Conservation (phyloP, 495 filamentous ascomycete genomes). For the Chaetomium fimeti region DNA sequence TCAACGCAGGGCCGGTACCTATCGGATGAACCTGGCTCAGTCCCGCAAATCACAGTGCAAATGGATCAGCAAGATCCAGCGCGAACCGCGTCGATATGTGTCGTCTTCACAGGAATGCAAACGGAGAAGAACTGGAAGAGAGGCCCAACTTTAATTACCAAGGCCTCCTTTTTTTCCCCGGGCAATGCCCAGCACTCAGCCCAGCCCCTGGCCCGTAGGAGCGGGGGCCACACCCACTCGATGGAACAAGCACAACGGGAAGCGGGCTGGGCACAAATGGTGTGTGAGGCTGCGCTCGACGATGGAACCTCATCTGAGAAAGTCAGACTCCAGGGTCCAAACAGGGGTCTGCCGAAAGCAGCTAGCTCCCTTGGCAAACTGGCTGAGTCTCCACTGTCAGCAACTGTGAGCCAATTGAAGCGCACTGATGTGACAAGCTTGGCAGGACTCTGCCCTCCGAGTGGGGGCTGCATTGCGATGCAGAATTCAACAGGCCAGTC, state of each 20-base stretch:
- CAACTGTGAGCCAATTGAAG: slow-evolving; percentile 1
- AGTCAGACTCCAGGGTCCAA: slow-evolving; percentile 6
- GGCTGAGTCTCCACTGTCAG: background rate
- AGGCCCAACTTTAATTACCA: slow-evolving; percentile 1
- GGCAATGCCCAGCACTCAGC: slow-evolving; percentile 10
- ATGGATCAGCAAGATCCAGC: background rate
- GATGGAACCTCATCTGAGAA: background rate
- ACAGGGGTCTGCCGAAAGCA: slow-evolving; percentile 8
- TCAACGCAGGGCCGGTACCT: background rate
- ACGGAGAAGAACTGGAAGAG: background rate
- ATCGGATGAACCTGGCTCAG: background rate
- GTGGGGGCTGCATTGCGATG: slow-evolving; percentile 14
- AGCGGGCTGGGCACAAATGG: background rate
- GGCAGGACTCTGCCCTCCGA: background rate
- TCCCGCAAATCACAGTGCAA: background rate
- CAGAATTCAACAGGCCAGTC: slow-evolving; percentile 2
- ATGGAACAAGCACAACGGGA: slow-evolving; percentile 1
- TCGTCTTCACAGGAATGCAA: slow-evolving; percentile 2
- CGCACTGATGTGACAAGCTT: background rate
- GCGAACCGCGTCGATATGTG: slow-evolving; percentile 2
- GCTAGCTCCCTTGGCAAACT: slow-evolving; percentile 4
- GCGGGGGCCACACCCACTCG: background rate
- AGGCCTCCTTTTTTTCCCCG: slow-evolving; percentile 10
- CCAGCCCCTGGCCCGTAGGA: slow-evolving; percentile 10
- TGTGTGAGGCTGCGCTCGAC: slow-evolving; percentile 3